Base-by-base conservation (phyloP, 2,329 filamentous ascomycete species). In the Claviceps africana region DNA sequence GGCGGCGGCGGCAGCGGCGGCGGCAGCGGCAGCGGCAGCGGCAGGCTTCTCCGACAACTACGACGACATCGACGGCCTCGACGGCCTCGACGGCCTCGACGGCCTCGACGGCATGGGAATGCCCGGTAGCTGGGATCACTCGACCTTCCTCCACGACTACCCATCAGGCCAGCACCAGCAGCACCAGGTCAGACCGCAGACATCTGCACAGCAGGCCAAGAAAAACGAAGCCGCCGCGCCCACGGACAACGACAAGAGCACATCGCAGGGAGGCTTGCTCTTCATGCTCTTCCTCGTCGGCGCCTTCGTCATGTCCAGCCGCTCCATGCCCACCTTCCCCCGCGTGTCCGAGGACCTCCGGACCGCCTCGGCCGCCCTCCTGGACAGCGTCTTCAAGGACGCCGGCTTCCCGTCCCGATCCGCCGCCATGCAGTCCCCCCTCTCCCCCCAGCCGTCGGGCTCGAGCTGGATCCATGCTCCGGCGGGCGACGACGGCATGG, bases 281-380 rank as follows among this genome's bases (percentile, higher is more conserved):
- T 85, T 91, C 69, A 95, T 96, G 88, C 86, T 96, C 60, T 86
- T 98, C 64, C 85, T 98, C 51, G 90, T 95, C 58, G 93, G 93
- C 64, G 93, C 93, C 51, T 95, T 96, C 65, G 89, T 97, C 60
- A 85, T 93, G 56, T 96, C 91, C 33, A 94, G 90, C 70, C 82
- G 82, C 59, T 79, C 82, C 45, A 75, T 83, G 21, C 80, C 83
- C 40, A 80, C 81, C 59, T 83, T 94, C 59, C 86, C 86, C 49
- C 79, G 79, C 53, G 84, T 91, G 64, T 85, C 88, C 37, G 85
- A 91, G 53, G 86, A 91, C 60, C 81, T 93, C 53, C 84, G 86
- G 54, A 83, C 80, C 57, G 86, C 86, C 42, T 88, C 87, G 15
- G 84, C 86, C 49, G 81, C 82, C 21, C 78, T 93, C 21, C 79